Conservation (phyloP, 2,329 filamentous ascomycete species). For the Aspergillus phoenicis region DNA sequence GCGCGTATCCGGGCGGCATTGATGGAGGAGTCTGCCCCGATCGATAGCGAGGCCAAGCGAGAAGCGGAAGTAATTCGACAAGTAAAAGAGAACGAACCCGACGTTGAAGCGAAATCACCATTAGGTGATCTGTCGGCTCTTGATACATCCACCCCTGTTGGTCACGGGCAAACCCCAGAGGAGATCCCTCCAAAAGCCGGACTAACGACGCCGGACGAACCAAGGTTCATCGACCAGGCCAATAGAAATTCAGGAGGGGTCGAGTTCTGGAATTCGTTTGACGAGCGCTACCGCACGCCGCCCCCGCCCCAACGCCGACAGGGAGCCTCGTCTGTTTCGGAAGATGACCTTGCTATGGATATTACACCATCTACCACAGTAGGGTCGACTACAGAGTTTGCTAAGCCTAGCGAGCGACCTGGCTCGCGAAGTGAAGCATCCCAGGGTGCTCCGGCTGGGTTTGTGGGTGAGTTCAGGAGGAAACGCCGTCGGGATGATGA, state of each 20-base stretch:
- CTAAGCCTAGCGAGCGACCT: conserved; percentile 37
- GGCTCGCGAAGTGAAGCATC: conserved; percentile 46
- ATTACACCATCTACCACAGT: conserved; percentile 41
- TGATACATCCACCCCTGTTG: conserved; percentile 45
- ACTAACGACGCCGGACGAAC: conserved; percentile 57
- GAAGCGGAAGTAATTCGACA: conserved; percentile 96
- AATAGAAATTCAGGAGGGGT: conserved; percentile 71
- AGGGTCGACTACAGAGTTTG: conserved; percentile 32
- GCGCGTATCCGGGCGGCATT: conserved; percentile 88
- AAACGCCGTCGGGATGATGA: conserved; percentile 89
- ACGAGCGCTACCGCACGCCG: conserved; percentile 67
- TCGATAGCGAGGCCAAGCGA: conserved; percentile 84
- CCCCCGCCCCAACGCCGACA: conserved; percentile 63
- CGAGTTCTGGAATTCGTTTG: conserved; percentile 79
- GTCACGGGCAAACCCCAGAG: conserved; percentile 20
- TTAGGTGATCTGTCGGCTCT: conserved; percentile 50
- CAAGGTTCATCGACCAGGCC: conserved; percentile 74
- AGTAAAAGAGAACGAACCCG: conserved; percentile 84
- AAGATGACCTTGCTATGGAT: conserved; percentile 44
- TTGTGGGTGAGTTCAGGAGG: conserved; percentile 72
- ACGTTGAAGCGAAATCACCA: conserved; percentile 51
- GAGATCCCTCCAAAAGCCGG: conserved; percentile 29
- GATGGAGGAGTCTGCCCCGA: conserved; percentile 80
- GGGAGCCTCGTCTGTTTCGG: conserved; percentile 52
- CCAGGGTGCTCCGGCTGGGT: conserved; percentile 49